Evolutionary conservation across 306 rosid genomes (phyloP), one percentile per base, ranked within the genome.

Genomic region (Cucumis cinereus): DNA sequence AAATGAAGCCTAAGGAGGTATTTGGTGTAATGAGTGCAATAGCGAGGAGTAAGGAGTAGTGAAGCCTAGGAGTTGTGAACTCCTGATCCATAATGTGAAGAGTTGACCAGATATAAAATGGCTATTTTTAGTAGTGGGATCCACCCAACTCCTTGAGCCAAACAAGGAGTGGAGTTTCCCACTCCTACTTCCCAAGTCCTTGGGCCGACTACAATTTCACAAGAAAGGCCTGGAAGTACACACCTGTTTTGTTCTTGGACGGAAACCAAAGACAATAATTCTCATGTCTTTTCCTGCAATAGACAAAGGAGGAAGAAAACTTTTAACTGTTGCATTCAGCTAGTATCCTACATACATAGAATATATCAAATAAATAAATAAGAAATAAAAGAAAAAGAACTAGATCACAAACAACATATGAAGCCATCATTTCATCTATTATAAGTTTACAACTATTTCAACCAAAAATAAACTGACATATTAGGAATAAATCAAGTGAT

Each of bases 221-320:
- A 68, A 64, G 71, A 28, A 79, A 73, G 67, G 54, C 76, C 77
- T 66, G 63, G 30, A 69, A 73, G 84, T 59, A 82, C 67, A 76
- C 77, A 94, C 99, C 99, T 94, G 96, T 79, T 92, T 92, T 61
- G 99, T 92, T 77, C 82, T 85, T 77, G 97, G 92, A 77, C 91
- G 92, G 83, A 94, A 94, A 77, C 95, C 93, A 83, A 94, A 94
- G 80, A 94, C 92, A 22, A 94, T 78, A 49, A 92, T 90, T 84
- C 97, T 90, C 99, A 92, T 92, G 85, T 94, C 99, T 82, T 94
- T 94, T 47, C 97, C 99, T 94, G 90, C 84, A 90, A 43, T 73
- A 74, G 7, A 79, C 24, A 68, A 78, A 77, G 59, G 61, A 68
- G 76, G 35, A 79, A 68, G 50, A 85, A 67, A 35, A 83, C 59